A percentile compares a stretch with the other conserved stretches of the same genome.
phyloP scores from a whole-genome alignment of 768 basidiomycete species.

The Russula vinacea region DNA sequence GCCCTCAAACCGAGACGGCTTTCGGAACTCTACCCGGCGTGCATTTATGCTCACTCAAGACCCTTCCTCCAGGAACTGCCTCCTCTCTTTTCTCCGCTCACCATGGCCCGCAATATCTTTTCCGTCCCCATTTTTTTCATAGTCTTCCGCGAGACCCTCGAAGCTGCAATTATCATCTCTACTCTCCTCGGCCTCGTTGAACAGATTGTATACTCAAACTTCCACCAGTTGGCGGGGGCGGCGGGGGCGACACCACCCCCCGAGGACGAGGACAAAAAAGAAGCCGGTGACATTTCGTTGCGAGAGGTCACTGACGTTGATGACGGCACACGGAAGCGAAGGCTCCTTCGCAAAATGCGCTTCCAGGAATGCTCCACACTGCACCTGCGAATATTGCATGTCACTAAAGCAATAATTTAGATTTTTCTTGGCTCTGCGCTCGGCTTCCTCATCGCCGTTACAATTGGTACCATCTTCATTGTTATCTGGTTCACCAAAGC shows the following conservation, averaged over 20 bases:
- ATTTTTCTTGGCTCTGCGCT: conserved; percentile 70
- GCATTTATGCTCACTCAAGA: conserved; percentile 25
- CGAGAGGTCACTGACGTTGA: conserved; percentile 26
- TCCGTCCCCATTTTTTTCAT: conserved; percentile 95
- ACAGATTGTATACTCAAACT: conserved; percentile 55
- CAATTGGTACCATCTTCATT: conserved; percentile 89
- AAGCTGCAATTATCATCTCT: conserved; percentile 88
- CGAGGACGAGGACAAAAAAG: conserved; percentile 5
- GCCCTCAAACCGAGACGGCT: conserved; percentile 8
- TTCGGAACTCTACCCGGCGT: neutral
- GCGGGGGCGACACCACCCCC: neutral
- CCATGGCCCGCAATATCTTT: conserved; percentile 74
- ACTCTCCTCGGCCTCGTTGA: conserved; percentile 90
- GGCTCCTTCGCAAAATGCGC: conserved; percentile 63
- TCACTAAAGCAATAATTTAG: conserved; percentile 38
- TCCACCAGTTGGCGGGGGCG: neutral
- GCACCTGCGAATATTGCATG: neutral
- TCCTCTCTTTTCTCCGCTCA: conserved; percentile 20
- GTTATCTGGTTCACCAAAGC: conserved; percentile 95
- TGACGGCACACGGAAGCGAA: conserved; percentile 35
- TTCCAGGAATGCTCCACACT: conserved; percentile 47
- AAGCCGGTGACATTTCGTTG: conserved; percentile 1
- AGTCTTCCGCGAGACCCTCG: conserved; percentile 91
- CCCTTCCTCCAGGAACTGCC: conserved; percentile 1
- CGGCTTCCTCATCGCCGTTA: conserved; percentile 76